Conservation (phyloP, 345 rosid genomes). For the Isatis tinctoria region DNA sequence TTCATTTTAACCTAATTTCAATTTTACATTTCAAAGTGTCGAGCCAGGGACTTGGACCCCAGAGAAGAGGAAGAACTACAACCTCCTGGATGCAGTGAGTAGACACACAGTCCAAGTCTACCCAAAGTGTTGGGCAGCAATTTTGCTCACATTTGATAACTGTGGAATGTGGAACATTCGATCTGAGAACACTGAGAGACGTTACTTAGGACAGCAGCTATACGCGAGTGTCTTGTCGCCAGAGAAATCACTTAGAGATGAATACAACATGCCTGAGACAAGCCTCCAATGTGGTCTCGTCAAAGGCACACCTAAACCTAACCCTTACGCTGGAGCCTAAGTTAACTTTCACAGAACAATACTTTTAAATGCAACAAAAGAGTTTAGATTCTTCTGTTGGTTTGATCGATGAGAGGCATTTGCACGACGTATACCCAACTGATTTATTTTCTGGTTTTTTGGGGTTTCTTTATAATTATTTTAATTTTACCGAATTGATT, state of each 20-base stretch:
- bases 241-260: conserved; percentile 70
- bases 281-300: conserved; percentile 57
- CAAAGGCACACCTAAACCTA: conserved; percentile 46
- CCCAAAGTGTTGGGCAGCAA: conserved; percentile 90
- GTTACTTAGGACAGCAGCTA: conserved; percentile 72
- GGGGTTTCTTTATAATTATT: not conserved
- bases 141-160: conserved; percentile 73
- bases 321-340: conserved; percentile 52
- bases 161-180: conserved; percentile 94
- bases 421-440: conserved; percentile 6
- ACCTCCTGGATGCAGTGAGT: conserved; percentile 76
- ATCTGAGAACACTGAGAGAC: conserved; percentile 59
- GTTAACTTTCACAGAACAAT: not conserved
- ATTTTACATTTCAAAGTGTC: conserved; percentile 34
- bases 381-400: conserved; percentile 25
- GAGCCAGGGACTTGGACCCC: conserved; percentile 87
- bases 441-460: conserved; percentile 2
- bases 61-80: conserved; percentile 75
- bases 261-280: conserved; percentile 71
- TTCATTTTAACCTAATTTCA: not conserved
- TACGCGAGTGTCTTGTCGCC: conserved; percentile 70
- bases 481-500: conserved; percentile 2
- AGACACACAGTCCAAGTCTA: conserved; percentile 76
- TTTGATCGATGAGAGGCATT: conserved; percentile 15
- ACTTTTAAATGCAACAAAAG: conserved; percentile 12